Conservation (phyloP, 2,329 filamentous ascomycete genomes). For the Calonectria pteridis region DNA sequence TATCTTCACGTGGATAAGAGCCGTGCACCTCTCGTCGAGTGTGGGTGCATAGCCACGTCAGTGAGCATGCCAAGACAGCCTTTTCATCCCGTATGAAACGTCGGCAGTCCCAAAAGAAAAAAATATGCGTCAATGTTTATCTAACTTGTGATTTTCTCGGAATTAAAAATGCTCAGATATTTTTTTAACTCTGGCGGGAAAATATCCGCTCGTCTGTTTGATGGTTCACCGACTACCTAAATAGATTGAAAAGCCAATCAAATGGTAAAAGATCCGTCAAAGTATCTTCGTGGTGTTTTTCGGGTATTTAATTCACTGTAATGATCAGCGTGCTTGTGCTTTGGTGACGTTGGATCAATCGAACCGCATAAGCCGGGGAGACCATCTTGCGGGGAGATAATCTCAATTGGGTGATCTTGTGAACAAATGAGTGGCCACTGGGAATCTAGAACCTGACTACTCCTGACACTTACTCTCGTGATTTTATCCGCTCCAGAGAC, state of each 20-base stretch:
- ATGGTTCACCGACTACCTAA: no score
- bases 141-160: no score
- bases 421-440: neutral
- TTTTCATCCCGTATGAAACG: neutral
- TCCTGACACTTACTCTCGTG: neutral
- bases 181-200: neutral
- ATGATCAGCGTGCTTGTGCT: neutral
- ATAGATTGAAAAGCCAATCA: no score
- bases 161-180: neutral
- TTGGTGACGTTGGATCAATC: neutral
- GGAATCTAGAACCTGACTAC: no score
- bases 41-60: neutral
- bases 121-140: no score
- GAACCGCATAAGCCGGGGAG: neutral
- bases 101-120: neutral
- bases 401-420: neutral
- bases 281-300: neutral
- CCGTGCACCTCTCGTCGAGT: neutral
- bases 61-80: neutral
- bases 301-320: neutral
- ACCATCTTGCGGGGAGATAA: neutral
- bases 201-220: neutral
- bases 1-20: neutral
- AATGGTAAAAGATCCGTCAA: neutral
- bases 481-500: neutral